Conservation (phyloP, 495 filamentous ascomycete genomes). For the Staphylotrichum tortipilum region DNA sequence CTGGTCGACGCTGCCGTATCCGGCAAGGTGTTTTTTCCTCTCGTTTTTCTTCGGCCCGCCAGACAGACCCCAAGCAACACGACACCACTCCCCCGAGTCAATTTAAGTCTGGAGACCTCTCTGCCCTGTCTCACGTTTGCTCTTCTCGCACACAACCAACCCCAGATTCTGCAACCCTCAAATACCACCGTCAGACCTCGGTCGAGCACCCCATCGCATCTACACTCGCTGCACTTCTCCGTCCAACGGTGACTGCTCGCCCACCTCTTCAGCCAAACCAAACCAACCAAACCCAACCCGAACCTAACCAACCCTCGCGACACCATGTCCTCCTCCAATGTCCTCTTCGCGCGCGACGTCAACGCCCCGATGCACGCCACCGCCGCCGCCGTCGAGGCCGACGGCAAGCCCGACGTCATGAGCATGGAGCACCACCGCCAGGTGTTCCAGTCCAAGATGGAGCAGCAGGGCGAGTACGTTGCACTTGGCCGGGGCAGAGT, state of each 20-base stretch:
- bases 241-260: too few relatives aligned
- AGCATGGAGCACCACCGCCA: conserved; percentile 76
- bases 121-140: not conserved
- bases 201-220: too few relatives aligned
- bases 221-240: not conserved
- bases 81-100: not conserved
- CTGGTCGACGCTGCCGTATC: conserved; percentile 15
- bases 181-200: too few relatives aligned
- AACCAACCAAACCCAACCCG: too few relatives aligned
- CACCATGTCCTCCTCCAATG: conserved; percentile 34
- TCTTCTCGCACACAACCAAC: not conserved
- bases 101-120: not conserved
- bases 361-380: conserved; percentile 37
- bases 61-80: not conserved
- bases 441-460: conserved; percentile 60
- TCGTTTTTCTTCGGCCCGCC: conserved; percentile 2
- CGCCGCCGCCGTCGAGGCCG: not conserved
- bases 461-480: conserved; percentile 56
- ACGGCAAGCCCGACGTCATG: conserved; percentile 41
- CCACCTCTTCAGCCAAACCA: too few relatives aligned
- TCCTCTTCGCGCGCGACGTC: conserved; percentile 50
- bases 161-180: too few relatives aligned
- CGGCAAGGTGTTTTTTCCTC: conserved; percentile 21
- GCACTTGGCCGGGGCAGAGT: too few relatives aligned
- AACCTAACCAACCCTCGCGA: too few relatives aligned